These are phyloP conservation scores for Datisca glomerata DNA, from an alignment of 306 rosid genomes.

Conservation along the genomic window DNA sequence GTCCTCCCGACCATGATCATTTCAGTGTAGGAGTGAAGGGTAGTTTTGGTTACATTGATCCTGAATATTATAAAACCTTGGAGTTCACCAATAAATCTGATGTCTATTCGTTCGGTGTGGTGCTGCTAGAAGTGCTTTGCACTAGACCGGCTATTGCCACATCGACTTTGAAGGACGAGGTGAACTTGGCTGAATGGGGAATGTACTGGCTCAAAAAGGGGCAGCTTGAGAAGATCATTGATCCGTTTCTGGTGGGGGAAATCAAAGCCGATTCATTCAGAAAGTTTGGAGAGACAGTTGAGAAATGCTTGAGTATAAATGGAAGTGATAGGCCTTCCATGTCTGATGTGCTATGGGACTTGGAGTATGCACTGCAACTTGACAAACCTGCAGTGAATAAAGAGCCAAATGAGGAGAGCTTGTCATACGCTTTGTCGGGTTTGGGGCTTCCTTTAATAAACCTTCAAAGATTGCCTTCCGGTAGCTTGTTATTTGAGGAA, in stretches of 20 bases:
- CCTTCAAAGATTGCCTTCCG: too few relatives aligned
- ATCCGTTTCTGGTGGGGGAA: neutral
- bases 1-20: neutral
- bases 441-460: too few relatives aligned
- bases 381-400: too few relatives aligned
- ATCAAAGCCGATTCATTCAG: slow-evolving; percentile 4
- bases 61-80: slow-evolving; percentile 6
- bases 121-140: slow-evolving; percentile 9
- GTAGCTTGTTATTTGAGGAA: too few relatives aligned
- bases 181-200: slow-evolving; percentile 9
- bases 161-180: neutral
- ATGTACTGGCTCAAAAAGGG: slow-evolving; percentile 7
- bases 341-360: slow-evolving; percentile 6
- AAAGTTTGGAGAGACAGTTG: slow-evolving; percentile 6
- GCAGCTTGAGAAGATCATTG: neutral
- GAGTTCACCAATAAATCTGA: slow-evolving; percentile 4
- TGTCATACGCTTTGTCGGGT: too few relatives aligned
- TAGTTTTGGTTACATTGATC: slow-evolving; percentile 11
- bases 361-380: slow-evolving; percentile 9
- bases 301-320: slow-evolving; percentile 3
- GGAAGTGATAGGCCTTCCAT: slow-evolving; percentile 3
- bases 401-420: too few relatives aligned
- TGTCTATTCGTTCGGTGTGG: slow-evolving; percentile 12
- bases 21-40: slow-evolving; percentile 1
- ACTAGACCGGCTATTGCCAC: slow-evolving; percentile 2